Percentiles rank a stretch among this genome's conserved stretches.
These are phyloP conservation scores for Pseudomonodictys pantanalensis DNA, from an alignment of 495 filamentous ascomycete species.

Conservation along the genomic window DNA sequence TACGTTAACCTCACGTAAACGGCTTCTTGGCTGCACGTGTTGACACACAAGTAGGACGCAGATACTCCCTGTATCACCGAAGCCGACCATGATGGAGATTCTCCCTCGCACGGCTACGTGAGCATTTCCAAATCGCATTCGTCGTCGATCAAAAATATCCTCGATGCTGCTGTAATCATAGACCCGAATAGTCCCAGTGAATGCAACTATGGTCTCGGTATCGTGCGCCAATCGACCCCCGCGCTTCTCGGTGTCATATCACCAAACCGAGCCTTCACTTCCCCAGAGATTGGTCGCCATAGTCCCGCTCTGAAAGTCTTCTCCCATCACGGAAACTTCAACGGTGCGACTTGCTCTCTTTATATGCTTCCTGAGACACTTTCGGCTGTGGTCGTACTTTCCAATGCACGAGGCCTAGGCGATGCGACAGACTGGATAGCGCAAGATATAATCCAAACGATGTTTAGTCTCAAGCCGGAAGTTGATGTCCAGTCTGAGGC, in stretches of 20 bases:
- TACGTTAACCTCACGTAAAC: no score
- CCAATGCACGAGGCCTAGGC: neutral
- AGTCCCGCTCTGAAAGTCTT: neutral
- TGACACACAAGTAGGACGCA: neutral
- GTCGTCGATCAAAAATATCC: neutral
- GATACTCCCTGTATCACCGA: neutral
- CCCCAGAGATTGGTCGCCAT: neutral
- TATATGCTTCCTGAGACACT: neutral
- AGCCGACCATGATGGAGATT: neutral
- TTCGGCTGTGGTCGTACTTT: constrained; percentile 1
- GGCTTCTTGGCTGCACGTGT: neutral
- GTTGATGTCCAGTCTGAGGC: neutral
- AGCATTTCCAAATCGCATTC: neutral
- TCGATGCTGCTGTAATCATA: neutral
- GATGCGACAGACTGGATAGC: constrained; percentile 1
- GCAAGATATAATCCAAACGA: neutral
- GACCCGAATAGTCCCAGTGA: neutral
- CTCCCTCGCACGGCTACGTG: neutral
- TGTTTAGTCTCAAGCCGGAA: neutral
- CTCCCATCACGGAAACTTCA: constrained; percentile 1
- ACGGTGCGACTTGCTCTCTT: neutral
- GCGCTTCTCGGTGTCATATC: neutral
- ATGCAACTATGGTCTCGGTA: neutral
- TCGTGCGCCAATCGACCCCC: neutral
- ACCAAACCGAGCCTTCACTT: neutral